Evolutionary conservation across 495 filamentous ascomycete genomes (phyloP).

Genomic region (Acidomyces sp.): DNA sequence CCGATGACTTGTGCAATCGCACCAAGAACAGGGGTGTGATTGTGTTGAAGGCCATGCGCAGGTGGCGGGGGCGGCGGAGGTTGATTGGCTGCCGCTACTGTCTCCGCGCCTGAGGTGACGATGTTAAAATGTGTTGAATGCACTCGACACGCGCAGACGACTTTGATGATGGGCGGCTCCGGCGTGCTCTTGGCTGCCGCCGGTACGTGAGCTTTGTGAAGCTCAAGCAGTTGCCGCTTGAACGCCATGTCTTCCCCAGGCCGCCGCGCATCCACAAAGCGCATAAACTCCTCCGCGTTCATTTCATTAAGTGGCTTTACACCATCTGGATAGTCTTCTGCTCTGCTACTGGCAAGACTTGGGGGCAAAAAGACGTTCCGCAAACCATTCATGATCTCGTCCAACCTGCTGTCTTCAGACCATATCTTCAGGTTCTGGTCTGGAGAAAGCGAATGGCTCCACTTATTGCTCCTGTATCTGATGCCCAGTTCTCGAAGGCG

Average conservation of each 20-base stretch:
- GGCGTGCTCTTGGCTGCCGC: not conserved
- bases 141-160: constrained; percentile 13
- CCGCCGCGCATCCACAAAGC: constrained; percentile 2
- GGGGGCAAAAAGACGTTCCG: constrained; percentile 9
- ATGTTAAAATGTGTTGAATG: constrained; percentile 8
- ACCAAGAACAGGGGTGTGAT: not conserved
- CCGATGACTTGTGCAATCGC: not conserved
- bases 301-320: constrained; percentile 12
- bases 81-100: too few relatives aligned
- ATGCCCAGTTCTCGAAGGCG: constrained; percentile 24
- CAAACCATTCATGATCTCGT: constrained; percentile 15
- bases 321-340: not conserved
- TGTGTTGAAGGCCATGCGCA: not conserved
- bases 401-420: constrained; percentile 13
- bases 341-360: not conserved
- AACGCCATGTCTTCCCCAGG: constrained; percentile 14
- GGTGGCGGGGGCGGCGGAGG: not conserved
- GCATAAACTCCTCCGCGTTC: constrained; percentile 9
- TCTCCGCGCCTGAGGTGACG: constrained; percentile 3
- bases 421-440: constrained; percentile 15
- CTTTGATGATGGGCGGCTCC: constrained; percentile 6
- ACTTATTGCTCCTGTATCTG: constrained; percentile 20
- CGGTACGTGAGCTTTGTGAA: constrained; percentile 10
- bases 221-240: constrained; percentile 11
- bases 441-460: constrained; percentile 9